These are phyloP conservation scores for Medicago arabica DNA, from an alignment of 306 rosid species.

Conservation along the genomic window DNA sequence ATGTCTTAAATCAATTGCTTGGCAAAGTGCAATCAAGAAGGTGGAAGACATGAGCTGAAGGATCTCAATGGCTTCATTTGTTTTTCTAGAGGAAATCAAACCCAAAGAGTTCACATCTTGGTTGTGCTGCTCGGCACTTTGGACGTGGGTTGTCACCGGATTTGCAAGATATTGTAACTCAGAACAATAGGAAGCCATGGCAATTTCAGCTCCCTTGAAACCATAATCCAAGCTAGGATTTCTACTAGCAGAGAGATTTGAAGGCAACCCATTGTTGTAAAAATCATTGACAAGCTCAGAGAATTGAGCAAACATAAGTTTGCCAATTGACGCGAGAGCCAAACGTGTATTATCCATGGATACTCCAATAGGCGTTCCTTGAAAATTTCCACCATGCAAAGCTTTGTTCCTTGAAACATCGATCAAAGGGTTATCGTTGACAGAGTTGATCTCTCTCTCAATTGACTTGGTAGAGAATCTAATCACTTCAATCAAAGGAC, in stretches of 20 bases:
- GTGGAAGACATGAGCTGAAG: background rate
- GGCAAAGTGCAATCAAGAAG: background rate
- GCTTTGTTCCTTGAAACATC: constrained; percentile 94
- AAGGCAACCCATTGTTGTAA: constrained; percentile 90
- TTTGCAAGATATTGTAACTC: background rate
- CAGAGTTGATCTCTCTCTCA: constrained; percentile 90
- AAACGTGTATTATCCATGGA: constrained; percentile 94
- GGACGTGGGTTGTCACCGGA: background rate
- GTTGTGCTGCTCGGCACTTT: background rate
- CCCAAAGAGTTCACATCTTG: constrained; percentile 8
- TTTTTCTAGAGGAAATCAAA: background rate
- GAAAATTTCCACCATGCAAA: constrained; percentile 88
- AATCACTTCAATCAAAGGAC: constrained; percentile 82
- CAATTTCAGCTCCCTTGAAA: background rate
- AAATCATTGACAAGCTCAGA: constrained; percentile 86
- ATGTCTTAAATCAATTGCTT: constrained; percentile 1
- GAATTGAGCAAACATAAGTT: constrained; percentile 89
- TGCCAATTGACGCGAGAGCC: constrained; percentile 86
- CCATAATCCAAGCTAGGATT: background rate
- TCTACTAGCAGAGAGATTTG: constrained; percentile 53
- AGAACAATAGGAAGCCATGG: constrained; percentile 5
- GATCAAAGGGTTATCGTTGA: constrained; percentile 84
- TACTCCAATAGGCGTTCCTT: constrained; percentile 93
- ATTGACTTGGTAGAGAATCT: constrained; percentile 80
- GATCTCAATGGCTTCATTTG: background rate